phyloP scores from a whole-genome alignment of 495 filamentous ascomycete genomes.

The Chaetomium tenue region DNA sequence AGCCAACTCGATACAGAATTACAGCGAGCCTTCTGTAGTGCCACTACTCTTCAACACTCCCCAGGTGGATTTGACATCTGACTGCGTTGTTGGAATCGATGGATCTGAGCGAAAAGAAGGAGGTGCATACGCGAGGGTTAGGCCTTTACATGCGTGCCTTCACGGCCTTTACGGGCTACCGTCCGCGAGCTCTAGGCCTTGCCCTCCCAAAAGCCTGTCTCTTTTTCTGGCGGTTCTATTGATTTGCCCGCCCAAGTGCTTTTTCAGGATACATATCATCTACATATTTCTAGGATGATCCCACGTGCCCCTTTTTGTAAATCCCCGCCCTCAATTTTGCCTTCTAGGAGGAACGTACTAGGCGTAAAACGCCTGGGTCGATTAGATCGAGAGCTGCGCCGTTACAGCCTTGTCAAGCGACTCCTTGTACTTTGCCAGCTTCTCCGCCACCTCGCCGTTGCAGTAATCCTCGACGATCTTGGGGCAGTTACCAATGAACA shows the following conservation, averaged over 20 bases:
- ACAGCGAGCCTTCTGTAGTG: no score
- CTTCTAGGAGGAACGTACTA: background rate
- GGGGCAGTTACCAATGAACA: slow-evolving; percentile 61
- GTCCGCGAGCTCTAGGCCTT: no score
- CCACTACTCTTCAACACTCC: no score
- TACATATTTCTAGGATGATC: background rate
- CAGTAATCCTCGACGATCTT: slow-evolving; percentile 51
- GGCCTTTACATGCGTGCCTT: no score
- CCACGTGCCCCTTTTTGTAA: slow-evolving; percentile 4
- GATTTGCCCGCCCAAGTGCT: background rate
- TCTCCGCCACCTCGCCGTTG: slow-evolving; percentile 32
- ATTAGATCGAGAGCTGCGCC: slow-evolving; percentile 36
- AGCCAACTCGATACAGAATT: no score
- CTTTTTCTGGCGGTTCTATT: background rate
- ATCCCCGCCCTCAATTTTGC: background rate
- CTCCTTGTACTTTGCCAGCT: slow-evolving; percentile 31
- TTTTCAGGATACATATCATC: background rate
- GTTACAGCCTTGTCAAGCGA: slow-evolving; percentile 25
- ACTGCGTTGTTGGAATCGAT: no score
- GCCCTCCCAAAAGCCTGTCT: no score
- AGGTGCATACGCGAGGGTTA: no score
- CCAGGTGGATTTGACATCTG: no score
- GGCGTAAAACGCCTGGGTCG: background rate
- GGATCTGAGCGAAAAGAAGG: no score
- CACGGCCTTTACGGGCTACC: no score